Evolutionary conservation across 1,284 basidiomycete genomes (phyloP), one percentile per base, ranked within the genome.

Genomic region (Hortiboletus rubellus): DNA sequence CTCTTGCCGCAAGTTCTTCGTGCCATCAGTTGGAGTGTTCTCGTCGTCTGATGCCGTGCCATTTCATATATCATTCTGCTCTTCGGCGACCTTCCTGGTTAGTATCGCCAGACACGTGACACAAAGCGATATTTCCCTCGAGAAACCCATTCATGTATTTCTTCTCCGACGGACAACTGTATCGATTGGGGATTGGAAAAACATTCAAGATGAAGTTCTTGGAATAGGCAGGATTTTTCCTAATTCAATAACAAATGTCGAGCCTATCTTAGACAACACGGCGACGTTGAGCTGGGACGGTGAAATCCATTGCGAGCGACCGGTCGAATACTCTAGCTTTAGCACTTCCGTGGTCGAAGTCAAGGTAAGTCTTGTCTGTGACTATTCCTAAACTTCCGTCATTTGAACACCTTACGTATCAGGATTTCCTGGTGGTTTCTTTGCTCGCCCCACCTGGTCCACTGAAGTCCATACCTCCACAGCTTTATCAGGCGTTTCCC

Each of bases 61-160:
- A 1, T 84, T 88, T 66, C 83, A 85, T 62, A 61, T 88, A 34
- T 85, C 85, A 57, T 71, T 88, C n/a, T 76, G 71, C 44, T 83
- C 79, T 5, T 73, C 76, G 3, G 54, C 74, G 2, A 63, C 72
- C 37, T 77, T 79, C 11, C 68, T 85, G 14, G 72, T 67, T 44
- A 75, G 72, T 36, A 73, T 84, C 52, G 68, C 81, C 6, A 42
- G 58, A 60, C 66, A 60, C 58, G 60, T 50, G 59, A 62, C 27
- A 50, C 71, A 47, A 59, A 66, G 46, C 30, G 58, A 63, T 33
- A 40, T 53, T 42, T 56, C 49, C 67, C 73, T 66, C 42, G 60
- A 61, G 44, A 61, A 50, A 22, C 68, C 63, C 14, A 49, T 72
- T 11, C 66, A 69, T 22, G 63, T 63, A 9, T 73, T 66, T 51